phyloP scores from a whole-genome alignment of 225 moss, liverwort and hornwort species.

The Physcomitrellopsis africana region DNA sequence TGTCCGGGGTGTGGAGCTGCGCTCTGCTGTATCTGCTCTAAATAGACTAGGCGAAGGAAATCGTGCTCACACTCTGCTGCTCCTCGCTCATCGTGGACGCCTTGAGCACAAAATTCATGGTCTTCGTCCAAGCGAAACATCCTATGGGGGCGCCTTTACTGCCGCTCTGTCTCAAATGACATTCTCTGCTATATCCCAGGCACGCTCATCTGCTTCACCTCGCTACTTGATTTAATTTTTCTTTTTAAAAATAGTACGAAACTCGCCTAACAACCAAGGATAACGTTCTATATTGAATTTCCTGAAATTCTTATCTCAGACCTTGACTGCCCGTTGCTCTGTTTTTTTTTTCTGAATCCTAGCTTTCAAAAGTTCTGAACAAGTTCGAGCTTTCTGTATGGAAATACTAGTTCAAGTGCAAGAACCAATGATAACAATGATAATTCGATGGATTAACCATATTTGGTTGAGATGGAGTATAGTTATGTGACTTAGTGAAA shows the following conservation, averaged over 20 bases:
- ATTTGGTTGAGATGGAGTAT: neutral
- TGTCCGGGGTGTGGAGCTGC: conserved; percentile 72
- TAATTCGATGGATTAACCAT: conserved; percentile 2
- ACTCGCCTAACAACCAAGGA: too few relatives aligned
- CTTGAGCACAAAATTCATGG: conserved; percentile 75
- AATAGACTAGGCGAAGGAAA: conserved; percentile 77
- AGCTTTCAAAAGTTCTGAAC: conserved; percentile 3
- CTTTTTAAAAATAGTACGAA: neutral
- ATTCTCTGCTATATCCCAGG: conserved; percentile 89
- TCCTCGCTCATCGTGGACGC: conserved; percentile 74
- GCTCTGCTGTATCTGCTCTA: conserved; percentile 58
- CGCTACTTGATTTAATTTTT: neutral
- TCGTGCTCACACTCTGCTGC: conserved; percentile 77
- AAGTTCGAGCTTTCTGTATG: conserved; percentile 2
- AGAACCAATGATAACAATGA: neutral
- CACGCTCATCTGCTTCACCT: conserved; percentile 18
- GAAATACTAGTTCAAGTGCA: conserved; percentile 10
- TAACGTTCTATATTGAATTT: too few relatives aligned
- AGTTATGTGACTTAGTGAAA: neutral
- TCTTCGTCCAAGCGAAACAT: conserved; percentile 75
- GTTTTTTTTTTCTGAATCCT: conserved; percentile 4
- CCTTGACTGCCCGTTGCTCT: neutral
- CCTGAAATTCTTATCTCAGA: too few relatives aligned
- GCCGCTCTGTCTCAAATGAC: conserved; percentile 91
- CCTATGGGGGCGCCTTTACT: conserved; percentile 88